A percentile compares a stretch with the other conserved stretches of the same genome.
Evolutionary conservation across 2,329 filamentous ascomycete species (phyloP).

Genomic region (Exophiala sp.): DNA sequence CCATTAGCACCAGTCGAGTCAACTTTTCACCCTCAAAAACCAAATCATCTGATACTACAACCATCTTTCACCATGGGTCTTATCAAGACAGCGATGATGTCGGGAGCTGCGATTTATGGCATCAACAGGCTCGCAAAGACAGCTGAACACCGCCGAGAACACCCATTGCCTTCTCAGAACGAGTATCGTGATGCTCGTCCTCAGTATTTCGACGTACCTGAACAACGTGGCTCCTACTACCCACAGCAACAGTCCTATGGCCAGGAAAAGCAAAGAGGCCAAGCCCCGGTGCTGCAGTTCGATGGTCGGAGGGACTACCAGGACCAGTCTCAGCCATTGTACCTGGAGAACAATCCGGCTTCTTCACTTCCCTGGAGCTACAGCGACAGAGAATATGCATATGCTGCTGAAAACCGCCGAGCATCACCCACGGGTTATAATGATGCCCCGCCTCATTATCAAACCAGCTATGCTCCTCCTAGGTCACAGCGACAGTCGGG

Average conservation of each 20-base stretch:
- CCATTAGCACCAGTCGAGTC: no score
- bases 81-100: constrained; percentile 15
- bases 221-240: not conserved
- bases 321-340: not conserved
- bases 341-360: constrained; percentile 3
- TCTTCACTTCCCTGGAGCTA: constrained; percentile 5
- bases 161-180: not conserved
- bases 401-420: no score
- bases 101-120: constrained; percentile 14
- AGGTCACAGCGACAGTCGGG: not conserved
- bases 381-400: not conserved
- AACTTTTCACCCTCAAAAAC: no score
- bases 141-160: not conserved
- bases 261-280: not conserved
- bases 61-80: constrained; percentile 10
- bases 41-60: no score
- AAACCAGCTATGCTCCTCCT: not conserved
- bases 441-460: not conserved
- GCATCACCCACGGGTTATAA: no score
- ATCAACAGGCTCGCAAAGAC: constrained; percentile 9
- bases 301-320: not conserved
- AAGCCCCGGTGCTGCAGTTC: constrained; percentile 6
- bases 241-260: not conserved
- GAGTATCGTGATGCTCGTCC: constrained; percentile 1
- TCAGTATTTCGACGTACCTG: constrained; percentile 4